Evolutionary conservation across 1,284 basidiomycete genomes (phyloP).

Genomic region (Trichosporon sp.): DNA sequence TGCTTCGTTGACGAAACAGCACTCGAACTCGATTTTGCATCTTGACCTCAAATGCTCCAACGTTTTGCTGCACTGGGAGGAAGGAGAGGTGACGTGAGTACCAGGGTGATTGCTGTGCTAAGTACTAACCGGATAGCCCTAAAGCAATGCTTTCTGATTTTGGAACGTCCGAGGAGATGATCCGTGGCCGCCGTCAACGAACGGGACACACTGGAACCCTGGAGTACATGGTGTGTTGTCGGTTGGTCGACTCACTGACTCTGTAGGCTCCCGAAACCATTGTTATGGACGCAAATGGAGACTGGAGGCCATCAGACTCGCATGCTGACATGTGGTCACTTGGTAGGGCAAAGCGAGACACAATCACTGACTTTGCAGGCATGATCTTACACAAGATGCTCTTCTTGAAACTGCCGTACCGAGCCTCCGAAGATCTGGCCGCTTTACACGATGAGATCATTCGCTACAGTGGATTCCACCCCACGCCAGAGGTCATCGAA

Average conservation of each 20-base stretch:
- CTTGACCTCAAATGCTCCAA: constrained; percentile 92
- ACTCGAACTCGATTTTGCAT: constrained; percentile 81
- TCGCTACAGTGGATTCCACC: constrained; percentile 74
- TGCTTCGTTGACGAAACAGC: constrained; percentile 60
- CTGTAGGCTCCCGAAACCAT: constrained; percentile 75
- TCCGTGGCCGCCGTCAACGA: constrained; percentile 66
- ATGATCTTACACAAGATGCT: constrained; percentile 90
- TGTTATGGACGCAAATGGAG: constrained; percentile 59
- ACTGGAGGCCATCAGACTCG: constrained; percentile 73
- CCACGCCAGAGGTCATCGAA: constrained; percentile 60
- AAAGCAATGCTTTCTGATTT: constrained; percentile 89
- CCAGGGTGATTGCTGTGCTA: not conserved
- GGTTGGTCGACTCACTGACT: too few relatives aligned
- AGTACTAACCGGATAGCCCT: constrained; percentile 45
- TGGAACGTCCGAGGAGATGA: constrained; percentile 87
- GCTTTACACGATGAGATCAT: constrained; percentile 73
- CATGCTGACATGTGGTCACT: constrained; percentile 66
- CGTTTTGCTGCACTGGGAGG: constrained; percentile 87
- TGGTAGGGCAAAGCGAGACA: constrained; percentile 50
- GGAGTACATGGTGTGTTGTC: constrained; percentile 59
- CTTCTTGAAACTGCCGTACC: constrained; percentile 82
- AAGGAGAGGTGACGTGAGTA: constrained; percentile 69
- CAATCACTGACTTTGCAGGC: constrained; percentile 49
- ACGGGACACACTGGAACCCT: constrained; percentile 92
- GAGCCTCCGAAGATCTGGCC: constrained; percentile 64